Evolutionary conservation across 1,139 yeast genomes (phyloP).

Genomic region (Debaryomyces psychrophilus): DNA sequence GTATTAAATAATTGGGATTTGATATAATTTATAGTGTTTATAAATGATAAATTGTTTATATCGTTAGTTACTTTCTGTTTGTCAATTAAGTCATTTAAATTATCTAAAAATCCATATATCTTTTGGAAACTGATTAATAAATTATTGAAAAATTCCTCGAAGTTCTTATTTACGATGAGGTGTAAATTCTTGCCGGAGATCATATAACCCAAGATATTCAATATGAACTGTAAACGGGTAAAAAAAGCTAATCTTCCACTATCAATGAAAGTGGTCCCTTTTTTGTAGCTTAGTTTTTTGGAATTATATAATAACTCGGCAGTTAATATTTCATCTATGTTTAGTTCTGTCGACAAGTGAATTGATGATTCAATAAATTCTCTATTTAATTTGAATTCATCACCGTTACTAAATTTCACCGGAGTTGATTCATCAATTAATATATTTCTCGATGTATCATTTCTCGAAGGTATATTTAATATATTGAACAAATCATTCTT

Average conservation of each 20-base stretch:
- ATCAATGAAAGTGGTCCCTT: slow-evolving; percentile 62
- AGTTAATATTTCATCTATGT: slow-evolving; percentile 38
- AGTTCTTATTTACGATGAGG: slow-evolving; percentile 23
- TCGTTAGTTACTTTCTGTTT: slow-evolving; percentile 56
- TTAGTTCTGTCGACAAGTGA: slow-evolving; percentile 51
- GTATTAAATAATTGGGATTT: slow-evolving; percentile 63
- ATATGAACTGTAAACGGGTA: slow-evolving; percentile 67
- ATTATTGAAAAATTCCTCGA: slow-evolving; percentile 33
- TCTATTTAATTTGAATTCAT: slow-evolving; percentile 72
- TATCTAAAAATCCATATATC: slow-evolving; percentile 57
- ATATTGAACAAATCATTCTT: slow-evolving; percentile 53
- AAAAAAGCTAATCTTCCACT: slow-evolving; percentile 74
- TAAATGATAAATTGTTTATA: slow-evolving; percentile 49
- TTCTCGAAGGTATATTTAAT: slow-evolving; percentile 54
- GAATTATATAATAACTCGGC: slow-evolving; percentile 48
- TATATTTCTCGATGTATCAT: slow-evolving; percentile 54
- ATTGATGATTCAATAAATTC: slow-evolving; percentile 57
- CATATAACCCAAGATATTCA: slow-evolving; percentile 68
- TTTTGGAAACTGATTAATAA: slow-evolving; percentile 57
- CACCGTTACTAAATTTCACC: slow-evolving; percentile 52
- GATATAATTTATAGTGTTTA: slow-evolving; percentile 58
- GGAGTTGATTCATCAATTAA: slow-evolving; percentile 54
- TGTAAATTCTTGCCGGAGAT: slow-evolving; percentile 37
- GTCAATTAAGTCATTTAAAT: slow-evolving; percentile 64
- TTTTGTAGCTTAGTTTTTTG: slow-evolving; percentile 40